Evolutionary conservation across 208 protist species (phyloP), one percentile per base, ranked within the genome.

Genomic region (Hexamita inflata): DNA sequence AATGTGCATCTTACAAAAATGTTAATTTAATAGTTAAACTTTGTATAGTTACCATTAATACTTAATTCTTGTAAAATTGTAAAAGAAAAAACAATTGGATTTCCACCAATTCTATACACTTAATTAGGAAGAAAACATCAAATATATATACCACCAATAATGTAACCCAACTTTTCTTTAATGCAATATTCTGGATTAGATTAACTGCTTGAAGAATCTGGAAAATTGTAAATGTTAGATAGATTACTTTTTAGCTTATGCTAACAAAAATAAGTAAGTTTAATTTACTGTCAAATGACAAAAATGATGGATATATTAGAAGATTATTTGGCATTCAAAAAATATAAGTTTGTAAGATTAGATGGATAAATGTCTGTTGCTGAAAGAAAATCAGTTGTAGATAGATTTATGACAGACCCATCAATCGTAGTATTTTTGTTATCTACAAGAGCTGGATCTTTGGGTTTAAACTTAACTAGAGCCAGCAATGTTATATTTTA

Each of bases 401-500:
- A 83, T 35, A 38, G 45, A 29, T 86, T 83, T 59, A 73, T 39
- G 41, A 66, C 77, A 26, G 89, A 95, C 82, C 35, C 75, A 11
- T 82, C 85, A n/a, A 83, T 95, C 59, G 95, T 94, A 78, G 86
- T 89, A 74, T 97, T 98, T 84, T 91, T 99, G 45, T 82, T 97
- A 0, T 94, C 91, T 0, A 98, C 94, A 41, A 85, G 94, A 39
- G 90, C 89, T 11, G 94, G 94, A 70, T 93, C 94, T 57, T 82
- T 98, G 0, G 95, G 95, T 26, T 83, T 98, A n/a, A 98, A 98
- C 81, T 82, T 99, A 24, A 95, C 92, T 35, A 92, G 91, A 42
- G 96, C 96, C 9, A 93, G 98, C 81, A 98, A 92, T 26, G 94
- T 98, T 59, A 95, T 99, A 45, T 97, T 99, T 79, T 97, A 97